phyloP scores from a whole-genome alignment of 1,284 basidiomycete species.

The Ceratobasidium sp. region DNA sequence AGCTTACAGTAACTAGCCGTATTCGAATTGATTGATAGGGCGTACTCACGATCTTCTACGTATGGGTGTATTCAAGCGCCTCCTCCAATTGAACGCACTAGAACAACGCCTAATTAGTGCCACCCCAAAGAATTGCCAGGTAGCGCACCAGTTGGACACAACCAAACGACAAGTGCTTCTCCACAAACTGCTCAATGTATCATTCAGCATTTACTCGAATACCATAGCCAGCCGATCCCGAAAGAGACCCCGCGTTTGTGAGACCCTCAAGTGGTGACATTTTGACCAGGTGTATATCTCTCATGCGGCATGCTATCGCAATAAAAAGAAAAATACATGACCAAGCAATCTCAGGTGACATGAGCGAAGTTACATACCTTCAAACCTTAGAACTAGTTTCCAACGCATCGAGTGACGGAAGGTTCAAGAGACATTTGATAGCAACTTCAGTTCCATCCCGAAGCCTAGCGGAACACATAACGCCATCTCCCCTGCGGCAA shows the following conservation, averaged over 20 bases:
- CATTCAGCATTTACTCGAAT: slow-evolving; percentile 17
- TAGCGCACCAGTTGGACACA: slow-evolving; percentile 7
- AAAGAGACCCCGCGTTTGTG: neutral
- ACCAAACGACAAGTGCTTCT: neutral
- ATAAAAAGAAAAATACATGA: neutral
- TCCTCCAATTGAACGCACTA: slow-evolving; percentile 26
- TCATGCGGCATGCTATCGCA: slow-evolving; percentile 7
- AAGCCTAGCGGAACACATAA: neutral
- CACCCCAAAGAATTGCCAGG: too few relatives aligned
- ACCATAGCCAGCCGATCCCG: neutral
- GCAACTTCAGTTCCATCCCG: slow-evolving; percentile 9
- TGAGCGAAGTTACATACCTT: neutral
- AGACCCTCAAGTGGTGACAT: slow-evolving; percentile 10
- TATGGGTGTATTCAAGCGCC: slow-evolving; percentile 24
- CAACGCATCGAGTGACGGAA: neutral
- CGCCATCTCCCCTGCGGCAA: slow-evolving; percentile 11
- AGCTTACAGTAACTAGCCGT: neutral
- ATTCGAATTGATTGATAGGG: neutral
- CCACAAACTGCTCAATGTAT: neutral
- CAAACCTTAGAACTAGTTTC: neutral
- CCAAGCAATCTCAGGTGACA: neutral
- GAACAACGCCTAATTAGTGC: neutral
- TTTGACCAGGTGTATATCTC: slow-evolving; percentile 40
- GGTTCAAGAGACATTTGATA: slow-evolving; percentile 9
- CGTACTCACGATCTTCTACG: slow-evolving; percentile 9